Base-by-base conservation (phyloP, 2,329 filamentous ascomycete genomes). In the Rutstroemia sp. region DNA sequence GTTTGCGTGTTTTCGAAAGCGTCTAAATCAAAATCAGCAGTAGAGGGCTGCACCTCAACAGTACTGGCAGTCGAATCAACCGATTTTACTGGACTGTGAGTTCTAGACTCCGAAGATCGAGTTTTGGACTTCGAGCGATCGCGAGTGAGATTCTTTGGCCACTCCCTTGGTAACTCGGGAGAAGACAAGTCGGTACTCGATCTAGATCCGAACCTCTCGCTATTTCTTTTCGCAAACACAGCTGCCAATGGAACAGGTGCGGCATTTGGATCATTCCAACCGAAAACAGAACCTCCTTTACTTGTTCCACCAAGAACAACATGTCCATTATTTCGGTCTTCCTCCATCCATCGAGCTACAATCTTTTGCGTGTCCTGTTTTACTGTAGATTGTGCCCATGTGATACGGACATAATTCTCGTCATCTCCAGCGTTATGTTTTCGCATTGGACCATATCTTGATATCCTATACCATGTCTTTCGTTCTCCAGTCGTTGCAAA, bases 261-360 rank as follows among this genome's bases (percentile, higher is more conserved):
- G 0, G 76, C 75, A 17, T 74, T 73, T 14, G 76, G 77, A 60
- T 84, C 79, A 57, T 64, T 68, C 83, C 83, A 86, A 30, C 82
- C 80, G 67, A 86, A 86, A 61, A 80, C 75, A 37, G 74, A 75
- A 57, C 74, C 76, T 5, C 73, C 74, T 41, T 75, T 77, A 17
- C 75, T 73, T 17, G 68, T 68, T 23, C 74, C 75, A 7, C 75
- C 76, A 9, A 79, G 68, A 1, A 72, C 72, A 12, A 75, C 69
- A 48, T 76, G 76, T 1, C 81, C 79, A 2, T 78, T 73, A 27
- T 81, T 78, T 0, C 80, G 79, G 61, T 83, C 82, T 62, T 86
- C 79, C 62, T 84, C 80, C 76, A 86, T 83, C 84, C 84, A 87
- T 25, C 81, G 75, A 25, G 79, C 75, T 17, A 87, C 82, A 42